phyloP scores from a whole-genome alignment of 192 early-diverging fungal species.

The Coemansia asiatica region DNA sequence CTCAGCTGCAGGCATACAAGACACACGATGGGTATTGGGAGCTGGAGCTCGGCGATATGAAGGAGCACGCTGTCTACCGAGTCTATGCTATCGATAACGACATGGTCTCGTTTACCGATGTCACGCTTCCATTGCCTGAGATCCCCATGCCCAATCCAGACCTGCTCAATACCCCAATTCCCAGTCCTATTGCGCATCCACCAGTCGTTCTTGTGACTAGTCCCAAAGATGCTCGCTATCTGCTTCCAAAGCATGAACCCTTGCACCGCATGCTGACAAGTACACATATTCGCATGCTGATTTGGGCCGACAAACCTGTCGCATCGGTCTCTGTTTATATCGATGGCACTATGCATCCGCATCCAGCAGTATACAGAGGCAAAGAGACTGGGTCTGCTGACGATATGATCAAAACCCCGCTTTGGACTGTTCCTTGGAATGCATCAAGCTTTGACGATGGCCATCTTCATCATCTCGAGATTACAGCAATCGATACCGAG shows the following conservation, averaged over 20 bases:
- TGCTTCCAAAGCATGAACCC: conserved; percentile 73
- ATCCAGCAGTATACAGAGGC: conserved; percentile 54
- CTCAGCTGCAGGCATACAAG: conserved; percentile 66
- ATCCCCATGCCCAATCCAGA: conserved; percentile 58
- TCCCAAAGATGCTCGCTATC: conserved; percentile 81
- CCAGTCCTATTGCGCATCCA: conserved; percentile 52
- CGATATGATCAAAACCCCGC: conserved; percentile 58
- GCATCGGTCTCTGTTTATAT: conserved; percentile 51
- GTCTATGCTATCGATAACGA: conserved; percentile 87
- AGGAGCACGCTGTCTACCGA: conserved; percentile 82
- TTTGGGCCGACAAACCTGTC: conserved; percentile 61
- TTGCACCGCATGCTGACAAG: conserved; percentile 60
- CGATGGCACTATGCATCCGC: conserved; percentile 54
- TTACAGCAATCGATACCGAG: conserved; percentile 61
- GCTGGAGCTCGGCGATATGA: conserved; percentile 88
- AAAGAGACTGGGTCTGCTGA: conserved; percentile 30
- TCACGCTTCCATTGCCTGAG: conserved; percentile 60
- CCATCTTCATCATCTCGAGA: conserved; percentile 59
- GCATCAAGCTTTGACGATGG: conserved; percentile 68
- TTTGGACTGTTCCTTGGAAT: conserved; percentile 76
- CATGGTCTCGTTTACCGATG: conserved; percentile 78
- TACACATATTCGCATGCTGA: conserved; percentile 73
- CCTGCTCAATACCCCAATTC: conserved; percentile 19
- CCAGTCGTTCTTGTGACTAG: conserved; percentile 85
- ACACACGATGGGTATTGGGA: conserved; percentile 67